phyloP scores from a whole-genome alignment of 2,329 filamentous ascomycete genomes.

The Fusarium dimerum region DNA sequence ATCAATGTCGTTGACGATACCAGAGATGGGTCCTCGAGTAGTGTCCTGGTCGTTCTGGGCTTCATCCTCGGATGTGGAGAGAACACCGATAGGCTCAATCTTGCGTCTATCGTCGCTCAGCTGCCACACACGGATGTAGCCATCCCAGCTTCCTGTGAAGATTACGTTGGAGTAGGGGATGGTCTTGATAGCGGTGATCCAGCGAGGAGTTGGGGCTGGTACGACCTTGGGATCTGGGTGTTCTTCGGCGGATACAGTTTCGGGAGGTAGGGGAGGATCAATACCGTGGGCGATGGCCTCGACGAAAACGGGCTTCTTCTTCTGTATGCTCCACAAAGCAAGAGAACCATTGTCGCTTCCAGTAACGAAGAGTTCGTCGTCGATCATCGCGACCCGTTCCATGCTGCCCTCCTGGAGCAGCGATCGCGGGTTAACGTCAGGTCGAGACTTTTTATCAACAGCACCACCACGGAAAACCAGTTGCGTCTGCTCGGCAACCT shows the following conservation, averaged over 20 bases:
- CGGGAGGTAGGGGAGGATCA: slow-evolving; percentile 67
- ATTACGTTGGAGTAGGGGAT: slow-evolving; percentile 90
- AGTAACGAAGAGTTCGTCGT: slow-evolving; percentile 86
- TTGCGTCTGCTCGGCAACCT: slow-evolving; percentile 92
- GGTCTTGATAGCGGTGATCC: slow-evolving; percentile 85
- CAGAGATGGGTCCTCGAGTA: slow-evolving; percentile 53
- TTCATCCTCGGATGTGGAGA: slow-evolving; percentile 47
- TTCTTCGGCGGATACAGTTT: slow-evolving; percentile 72
- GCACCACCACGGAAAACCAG: slow-evolving; percentile 90
- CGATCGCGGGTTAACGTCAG: slow-evolving; percentile 49
- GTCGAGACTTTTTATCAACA: slow-evolving; percentile 52
- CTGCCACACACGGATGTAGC: slow-evolving; percentile 81
- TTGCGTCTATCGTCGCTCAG: slow-evolving; percentile 80
- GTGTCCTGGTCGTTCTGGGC: slow-evolving; percentile 31
- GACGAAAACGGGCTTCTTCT: slow-evolving; percentile 91
- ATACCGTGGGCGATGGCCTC: slow-evolving; percentile 82
- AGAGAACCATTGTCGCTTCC: slow-evolving; percentile 89
- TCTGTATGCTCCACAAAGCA: slow-evolving; percentile 83
- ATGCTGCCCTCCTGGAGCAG: slow-evolving; percentile 79
- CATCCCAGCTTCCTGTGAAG: slow-evolving; percentile 90
- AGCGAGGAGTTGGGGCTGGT: slow-evolving; percentile 70
- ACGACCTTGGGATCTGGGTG: slow-evolving; percentile 61
- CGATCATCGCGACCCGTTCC: slow-evolving; percentile 88
- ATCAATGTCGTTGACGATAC: slow-evolving; percentile 85
- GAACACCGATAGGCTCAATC: slow-evolving; percentile 70